Base-by-base conservation (phyloP, 2,329 filamentous ascomycete species). In the Fusarium dimerum region DNA sequence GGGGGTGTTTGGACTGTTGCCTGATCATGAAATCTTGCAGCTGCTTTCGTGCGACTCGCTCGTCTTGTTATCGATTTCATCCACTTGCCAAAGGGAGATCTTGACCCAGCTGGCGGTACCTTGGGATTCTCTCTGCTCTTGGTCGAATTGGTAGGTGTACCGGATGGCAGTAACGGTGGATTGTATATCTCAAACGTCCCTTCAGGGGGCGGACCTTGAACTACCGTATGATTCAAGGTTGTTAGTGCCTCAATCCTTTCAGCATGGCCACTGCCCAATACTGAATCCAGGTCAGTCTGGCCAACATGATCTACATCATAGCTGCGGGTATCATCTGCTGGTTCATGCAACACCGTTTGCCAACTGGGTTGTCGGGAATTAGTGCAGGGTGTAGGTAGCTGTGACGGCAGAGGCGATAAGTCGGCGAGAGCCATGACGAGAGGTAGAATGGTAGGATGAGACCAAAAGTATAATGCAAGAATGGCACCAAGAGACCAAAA, bases 21-120 rank as follows among this genome's bases (percentile, higher is more conserved):
- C 52, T 39, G 45, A n/a, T 39, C 43, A 36, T 51, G 34, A 30
- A 26, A 4, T 16, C 43, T 29, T 43, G 51, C 54, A 29, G 49
- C 11, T 7, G 49, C 46, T 12, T 56, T 55, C 42, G 72, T 76
- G 48, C 76, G 75, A 43, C 65, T 68, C 52, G 77, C 82, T 63
- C 82, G 82, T 55, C 79, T 82, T 54, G 87, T 83, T 17, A 93
- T 72, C 5, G 81, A 87, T 57, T 77, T 87, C 71, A 92, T 83
- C 88, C 89, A 93, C 67, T 82, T 86, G 43, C 83, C 80, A 63
- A 93, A 91, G 3, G 86, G 84, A 8, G 64, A 66, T 43, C 61
- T 66, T n/a, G 38, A 52, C 5, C 20, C 20, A 15, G 59, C 47
- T 40, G 54, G 6, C 42, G 48, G 49, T 46, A 60, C n/a, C 16